A percentile compares a stretch with the other conserved stretches of the same genome.
Conservation (phyloP, 2,329 filamentous ascomycete genomes). For the Calonectria leucothoes region DNA sequence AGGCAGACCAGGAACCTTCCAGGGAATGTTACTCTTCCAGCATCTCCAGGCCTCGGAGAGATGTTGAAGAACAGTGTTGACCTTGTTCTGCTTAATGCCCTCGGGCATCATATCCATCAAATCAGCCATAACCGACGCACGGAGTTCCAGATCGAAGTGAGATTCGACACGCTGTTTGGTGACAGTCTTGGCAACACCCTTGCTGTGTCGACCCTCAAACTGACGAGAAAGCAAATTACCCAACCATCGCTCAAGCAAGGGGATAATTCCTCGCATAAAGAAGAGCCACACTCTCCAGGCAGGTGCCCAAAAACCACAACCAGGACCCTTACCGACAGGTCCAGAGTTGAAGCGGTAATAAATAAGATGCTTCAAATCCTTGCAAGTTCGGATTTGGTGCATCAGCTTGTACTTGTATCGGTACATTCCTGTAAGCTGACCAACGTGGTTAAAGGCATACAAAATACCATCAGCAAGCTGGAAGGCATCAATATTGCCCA, state of each 20-base stretch:
- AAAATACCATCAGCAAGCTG: slow-evolving; percentile 97
- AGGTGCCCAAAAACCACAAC: slow-evolving; percentile 98
- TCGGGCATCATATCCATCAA: slow-evolving; percentile 99
- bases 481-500: slow-evolving; percentile 99
- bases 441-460: slow-evolving; percentile 99
- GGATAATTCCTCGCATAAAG: slow-evolving; percentile 99
- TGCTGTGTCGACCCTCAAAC: slow-evolving; percentile 98
- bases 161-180: slow-evolving; percentile 99
- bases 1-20: slow-evolving; percentile 97
- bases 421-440: slow-evolving; percentile 99
- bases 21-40: slow-evolving; percentile 99
- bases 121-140: slow-evolving; percentile 98
- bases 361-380: slow-evolving; percentile 98
- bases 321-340: slow-evolving; percentile 95
- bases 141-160: slow-evolving; percentile 96
- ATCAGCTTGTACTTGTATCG: slow-evolving; percentile 99
- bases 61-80: slow-evolving; percentile 97
- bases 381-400: slow-evolving; percentile 99
- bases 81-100: slow-evolving; percentile 99
- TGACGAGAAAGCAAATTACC: slow-evolving; percentile 96
- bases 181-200: slow-evolving; percentile 98
- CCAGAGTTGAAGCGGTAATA: slow-evolving; percentile 99
- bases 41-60: slow-evolving; percentile 98
- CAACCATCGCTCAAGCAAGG: slow-evolving; percentile 95
- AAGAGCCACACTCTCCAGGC: slow-evolving; percentile 99